These are phyloP conservation scores for Blastocystis sp. DNA, from an alignment of 352 stramenopile species.

Conservation along the genomic window DNA sequence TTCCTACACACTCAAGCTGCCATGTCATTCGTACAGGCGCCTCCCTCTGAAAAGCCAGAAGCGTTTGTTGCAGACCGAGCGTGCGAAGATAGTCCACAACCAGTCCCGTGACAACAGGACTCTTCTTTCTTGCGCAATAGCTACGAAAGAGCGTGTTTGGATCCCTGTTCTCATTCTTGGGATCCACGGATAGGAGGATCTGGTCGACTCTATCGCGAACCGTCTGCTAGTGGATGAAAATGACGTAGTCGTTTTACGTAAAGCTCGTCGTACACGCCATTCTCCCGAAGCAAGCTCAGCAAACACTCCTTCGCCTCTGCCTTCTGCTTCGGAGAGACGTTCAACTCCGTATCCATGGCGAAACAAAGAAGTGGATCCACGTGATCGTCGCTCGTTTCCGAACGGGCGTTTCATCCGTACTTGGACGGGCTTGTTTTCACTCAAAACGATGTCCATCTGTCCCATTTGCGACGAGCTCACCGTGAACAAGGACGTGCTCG, in stretches of 20 bases:
- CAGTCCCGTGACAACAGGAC: constrained; percentile 44
- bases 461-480: constrained; percentile 42
- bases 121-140: neutral
- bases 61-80: neutral
- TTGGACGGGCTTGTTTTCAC: constrained; percentile 1
- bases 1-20: neutral
- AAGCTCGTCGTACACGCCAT: constrained; percentile 43
- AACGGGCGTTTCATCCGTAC: neutral
- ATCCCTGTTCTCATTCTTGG: neutral
- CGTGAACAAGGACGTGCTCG: constrained; percentile 3
- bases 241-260: neutral
- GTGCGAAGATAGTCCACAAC: constrained; percentile 46
- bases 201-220: neutral
- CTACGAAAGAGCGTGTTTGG: neutral
- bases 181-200: neutral
- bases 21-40: neutral
- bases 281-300: constrained; percentile 23
- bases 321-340: neutral
- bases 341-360: neutral
- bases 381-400: neutral
- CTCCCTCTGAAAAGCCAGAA: neutral
- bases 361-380: neutral
- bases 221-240: neutral
- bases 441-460: constrained; percentile 28
- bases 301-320: constrained; percentile 35